Conservation (phyloP, 495 filamentous ascomycete genomes). For the Aspergillus homomorphus region DNA sequence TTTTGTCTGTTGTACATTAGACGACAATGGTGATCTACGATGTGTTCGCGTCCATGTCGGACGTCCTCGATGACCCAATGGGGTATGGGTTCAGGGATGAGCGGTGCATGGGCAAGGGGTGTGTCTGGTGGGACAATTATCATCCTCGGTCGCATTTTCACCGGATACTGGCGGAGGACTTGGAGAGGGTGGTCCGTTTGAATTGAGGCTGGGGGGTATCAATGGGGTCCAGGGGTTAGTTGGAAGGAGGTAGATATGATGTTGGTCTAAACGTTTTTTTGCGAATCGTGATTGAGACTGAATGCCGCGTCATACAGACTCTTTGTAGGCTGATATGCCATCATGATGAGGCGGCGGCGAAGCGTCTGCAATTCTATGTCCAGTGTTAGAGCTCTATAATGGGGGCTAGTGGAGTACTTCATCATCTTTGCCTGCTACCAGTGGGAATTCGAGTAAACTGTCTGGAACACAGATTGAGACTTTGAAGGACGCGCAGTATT, state of each 20-base stretch:
- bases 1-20: not conserved
- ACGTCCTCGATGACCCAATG: conserved; percentile 46
- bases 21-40: conserved; percentile 7
- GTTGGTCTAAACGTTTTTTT: no score
- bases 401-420: no score
- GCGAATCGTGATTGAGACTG: not conserved
- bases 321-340: no score
- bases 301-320: no score
- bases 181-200: not conserved
- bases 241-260: not conserved
- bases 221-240: not conserved
- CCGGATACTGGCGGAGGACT: not conserved
- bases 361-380: no score
- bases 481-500: no score
- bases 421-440: no score
- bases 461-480: no score
- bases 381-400: no score
- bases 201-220: not conserved
- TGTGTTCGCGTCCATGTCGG: conserved; percentile 28
- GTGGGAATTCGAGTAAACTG: no score
- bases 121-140: conserved; percentile 21
- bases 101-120: conserved; percentile 14
- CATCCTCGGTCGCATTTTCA: conserved; percentile 19
- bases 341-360: no score
- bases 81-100: conserved; percentile 23